Evolutionary conservation across 768 basidiomycete species (phyloP).

Genomic region (Naganishia onofrii): DNA sequence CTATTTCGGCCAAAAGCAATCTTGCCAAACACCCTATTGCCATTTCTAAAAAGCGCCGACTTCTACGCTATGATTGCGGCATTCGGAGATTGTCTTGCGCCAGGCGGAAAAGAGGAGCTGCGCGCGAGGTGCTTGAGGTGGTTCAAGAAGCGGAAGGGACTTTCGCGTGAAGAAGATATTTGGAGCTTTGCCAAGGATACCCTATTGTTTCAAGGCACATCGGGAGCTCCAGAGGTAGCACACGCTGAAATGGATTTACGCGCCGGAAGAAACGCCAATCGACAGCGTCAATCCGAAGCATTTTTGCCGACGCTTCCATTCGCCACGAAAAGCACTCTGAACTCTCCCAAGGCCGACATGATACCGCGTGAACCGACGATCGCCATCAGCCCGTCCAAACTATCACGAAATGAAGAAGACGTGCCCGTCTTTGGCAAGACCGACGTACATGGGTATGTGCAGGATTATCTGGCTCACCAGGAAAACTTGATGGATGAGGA

Average conservation of each 20-base stretch:
- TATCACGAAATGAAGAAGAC: not conserved
- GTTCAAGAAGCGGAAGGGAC: conserved; percentile 14
- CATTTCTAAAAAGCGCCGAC: conserved; percentile 61
- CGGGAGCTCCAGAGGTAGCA: not conserved
- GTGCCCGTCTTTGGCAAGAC: not conserved
- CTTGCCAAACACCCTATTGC: conserved; percentile 74
- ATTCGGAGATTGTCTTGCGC: conserved; percentile 63
- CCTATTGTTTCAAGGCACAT: not conserved
- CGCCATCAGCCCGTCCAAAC: not conserved
- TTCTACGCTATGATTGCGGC: conserved; percentile 69
- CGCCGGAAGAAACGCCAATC: conserved; percentile 12
- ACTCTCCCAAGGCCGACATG: conserved; percentile 10
- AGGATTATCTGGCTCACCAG: not conserved
- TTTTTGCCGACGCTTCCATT: conserved; percentile 4
- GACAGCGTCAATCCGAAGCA: conserved; percentile 1
- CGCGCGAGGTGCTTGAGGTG: conserved; percentile 33
- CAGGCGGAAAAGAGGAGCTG: conserved; percentile 45
- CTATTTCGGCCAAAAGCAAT: conserved; percentile 75
- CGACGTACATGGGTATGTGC: not conserved
- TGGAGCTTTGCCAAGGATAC: not conserved
- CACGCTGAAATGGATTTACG: not conserved
- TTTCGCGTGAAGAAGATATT: not conserved
- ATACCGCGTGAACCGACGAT: not conserved
- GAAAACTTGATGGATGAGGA: conserved; percentile 12
- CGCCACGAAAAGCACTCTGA: conserved; percentile 16